Evolutionary conservation across 768 basidiomycete genomes (phyloP).

Genomic region (Xerocomus brunneocitrinus): DNA sequence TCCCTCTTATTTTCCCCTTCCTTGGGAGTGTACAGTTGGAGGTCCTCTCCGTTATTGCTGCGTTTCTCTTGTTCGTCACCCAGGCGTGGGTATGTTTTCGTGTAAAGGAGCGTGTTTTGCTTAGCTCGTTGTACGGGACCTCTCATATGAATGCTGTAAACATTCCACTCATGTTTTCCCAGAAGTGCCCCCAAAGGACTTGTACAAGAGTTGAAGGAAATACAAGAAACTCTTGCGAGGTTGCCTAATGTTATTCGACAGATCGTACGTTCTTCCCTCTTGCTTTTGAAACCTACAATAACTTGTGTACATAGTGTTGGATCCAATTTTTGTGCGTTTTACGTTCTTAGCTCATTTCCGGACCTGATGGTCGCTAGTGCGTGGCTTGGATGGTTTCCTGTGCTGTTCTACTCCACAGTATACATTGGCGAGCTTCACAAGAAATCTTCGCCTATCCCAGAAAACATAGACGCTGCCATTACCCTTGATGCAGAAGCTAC

Average conservation of each 20-base stretch:
- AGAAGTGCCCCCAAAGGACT: slow-evolving; percentile 29
- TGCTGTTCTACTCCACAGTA: slow-evolving; percentile 82
- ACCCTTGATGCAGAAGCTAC: slow-evolving; percentile 64
- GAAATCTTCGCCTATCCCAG: slow-evolving; percentile 33
- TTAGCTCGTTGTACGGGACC: slow-evolving; percentile 34
- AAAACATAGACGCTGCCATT: slow-evolving; percentile 30
- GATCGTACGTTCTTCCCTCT: slow-evolving; percentile 53
- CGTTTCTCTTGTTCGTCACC: slow-evolving; percentile 56
- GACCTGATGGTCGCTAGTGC: slow-evolving; percentile 40
- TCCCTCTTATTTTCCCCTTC: slow-evolving; percentile 65
- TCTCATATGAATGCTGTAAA: neutral
- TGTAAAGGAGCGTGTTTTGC: slow-evolving; percentile 73
- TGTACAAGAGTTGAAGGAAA: slow-evolving; percentile 48
- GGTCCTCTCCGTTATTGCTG: slow-evolving; percentile 73
- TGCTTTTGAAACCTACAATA: slow-evolving; percentile 5
- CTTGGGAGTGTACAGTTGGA: slow-evolving; percentile 78
- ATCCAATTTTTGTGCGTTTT: slow-evolving; percentile 75
- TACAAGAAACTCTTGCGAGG: slow-evolving; percentile 66
- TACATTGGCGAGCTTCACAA: slow-evolving; percentile 89
- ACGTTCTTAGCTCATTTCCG: neutral
- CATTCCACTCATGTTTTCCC: slow-evolving; percentile 3
- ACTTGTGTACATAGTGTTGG: slow-evolving; percentile 47
- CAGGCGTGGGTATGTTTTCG: slow-evolving; percentile 58
- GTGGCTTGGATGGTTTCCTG: slow-evolving; percentile 91
- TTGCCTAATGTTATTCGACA: slow-evolving; percentile 73